Conservation (phyloP, 441 rosid species). For the Erodium trifolium region DNA sequence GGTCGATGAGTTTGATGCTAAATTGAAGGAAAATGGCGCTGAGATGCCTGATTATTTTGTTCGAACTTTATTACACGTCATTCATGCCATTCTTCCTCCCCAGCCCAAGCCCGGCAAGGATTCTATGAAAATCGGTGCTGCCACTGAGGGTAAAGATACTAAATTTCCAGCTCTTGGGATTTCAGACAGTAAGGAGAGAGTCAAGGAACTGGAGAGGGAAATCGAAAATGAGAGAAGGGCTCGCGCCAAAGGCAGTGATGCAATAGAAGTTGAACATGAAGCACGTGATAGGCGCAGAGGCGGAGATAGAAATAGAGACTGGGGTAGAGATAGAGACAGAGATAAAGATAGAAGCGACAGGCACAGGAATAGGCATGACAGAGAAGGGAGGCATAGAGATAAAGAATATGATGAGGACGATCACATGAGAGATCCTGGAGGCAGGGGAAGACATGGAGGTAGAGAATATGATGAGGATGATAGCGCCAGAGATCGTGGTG, state of each 20-base stretch:
- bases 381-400: conserved; percentile 4
- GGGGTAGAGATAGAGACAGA: conserved; percentile 25
- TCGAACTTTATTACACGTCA: conserved; percentile 45
- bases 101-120: conserved; percentile 29
- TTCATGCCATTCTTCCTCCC: conserved; percentile 64
- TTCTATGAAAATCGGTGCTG: conserved; percentile 15
- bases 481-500: conserved; percentile 21
- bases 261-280: conserved; percentile 15
- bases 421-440: no score
- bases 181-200: conserved; percentile 55
- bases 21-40: conserved; percentile 51
- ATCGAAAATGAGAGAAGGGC: conserved; percentile 27
- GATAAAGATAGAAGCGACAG: conserved; percentile 24
- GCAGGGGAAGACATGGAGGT: conserved; percentile 3
- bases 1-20: conserved; percentile 49
- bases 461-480: conserved; percentile 15
- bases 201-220: conserved; percentile 57
- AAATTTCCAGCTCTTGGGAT: conserved; percentile 57
- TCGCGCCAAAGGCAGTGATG: conserved; percentile 16
- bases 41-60: conserved; percentile 76
- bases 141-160: conserved; percentile 21
- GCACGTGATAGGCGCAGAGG: conserved; percentile 22
- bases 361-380: conserved; percentile 7
- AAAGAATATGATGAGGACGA: no score
- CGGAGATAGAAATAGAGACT: conserved; percentile 27